phyloP scores from a whole-genome alignment of 192 early-diverging fungal species.

The Backusella mclennaniae region DNA sequence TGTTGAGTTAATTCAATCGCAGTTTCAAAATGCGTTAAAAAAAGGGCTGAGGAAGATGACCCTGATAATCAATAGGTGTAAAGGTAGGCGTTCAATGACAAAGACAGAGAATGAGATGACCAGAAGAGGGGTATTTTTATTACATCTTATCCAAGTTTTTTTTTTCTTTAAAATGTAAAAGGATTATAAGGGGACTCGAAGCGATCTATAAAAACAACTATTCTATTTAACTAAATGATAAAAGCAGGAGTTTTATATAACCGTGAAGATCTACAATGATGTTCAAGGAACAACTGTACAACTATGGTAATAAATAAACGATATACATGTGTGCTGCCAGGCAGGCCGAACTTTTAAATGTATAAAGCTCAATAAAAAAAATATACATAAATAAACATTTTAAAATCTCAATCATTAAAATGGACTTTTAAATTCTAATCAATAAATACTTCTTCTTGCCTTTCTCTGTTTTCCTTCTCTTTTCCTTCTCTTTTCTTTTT shows the following conservation, averaged over 20 bases:
- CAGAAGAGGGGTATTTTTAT: no score
- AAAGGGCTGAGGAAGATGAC: background rate
- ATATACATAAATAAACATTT: background rate
- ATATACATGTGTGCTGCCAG: background rate
- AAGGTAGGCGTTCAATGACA: background rate
- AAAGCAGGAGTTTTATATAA: no score
- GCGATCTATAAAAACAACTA: no score
- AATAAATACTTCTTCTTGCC: background rate
- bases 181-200: no score
- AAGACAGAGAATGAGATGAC: no score
- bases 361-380: background rate
- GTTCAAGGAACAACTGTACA: background rate
- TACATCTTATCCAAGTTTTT: no score
- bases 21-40: background rate
- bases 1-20: background rate
- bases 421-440: background rate
- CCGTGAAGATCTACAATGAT: no score
- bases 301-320: background rate
- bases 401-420: background rate
- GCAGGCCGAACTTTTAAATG: background rate
- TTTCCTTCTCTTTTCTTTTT: background rate
- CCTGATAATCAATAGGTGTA: no score
- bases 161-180: no score
- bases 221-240: no score
- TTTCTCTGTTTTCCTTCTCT: background rate